Conservation (phyloP, 805 yeast species). For the Candida insectalens region DNA sequence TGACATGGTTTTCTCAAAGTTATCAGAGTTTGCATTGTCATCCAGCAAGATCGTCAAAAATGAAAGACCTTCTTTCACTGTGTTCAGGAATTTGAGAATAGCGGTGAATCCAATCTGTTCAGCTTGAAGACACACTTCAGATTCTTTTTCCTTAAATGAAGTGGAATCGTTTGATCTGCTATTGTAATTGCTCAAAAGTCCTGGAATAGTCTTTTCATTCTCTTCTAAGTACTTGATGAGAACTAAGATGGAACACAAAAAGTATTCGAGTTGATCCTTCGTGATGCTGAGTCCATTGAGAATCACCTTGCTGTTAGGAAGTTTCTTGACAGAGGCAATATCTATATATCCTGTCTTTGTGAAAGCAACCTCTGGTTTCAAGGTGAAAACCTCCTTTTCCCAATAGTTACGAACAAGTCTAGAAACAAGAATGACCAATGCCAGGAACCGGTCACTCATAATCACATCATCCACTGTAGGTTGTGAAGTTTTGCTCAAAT, state of each 20-base stretch:
- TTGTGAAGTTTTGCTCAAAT: constrained; percentile 26
- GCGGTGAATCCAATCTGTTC: constrained; percentile 86
- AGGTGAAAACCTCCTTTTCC: constrained; percentile 57
- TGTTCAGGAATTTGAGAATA: constrained; percentile 59
- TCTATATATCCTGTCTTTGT: constrained; percentile 26
- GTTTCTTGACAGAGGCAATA: constrained; percentile 31
- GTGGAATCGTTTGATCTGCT: constrained; percentile 39
- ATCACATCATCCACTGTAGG: constrained; percentile 64
- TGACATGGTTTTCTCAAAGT: constrained; percentile 57
- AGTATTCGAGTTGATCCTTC: constrained; percentile 51
- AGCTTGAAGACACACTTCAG: constrained; percentile 71
- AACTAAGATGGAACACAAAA: constrained; percentile 61
- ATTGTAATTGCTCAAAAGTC: constrained; percentile 45
- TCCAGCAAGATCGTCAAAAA: constrained; percentile 75
- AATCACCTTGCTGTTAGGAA: constrained; percentile 27
- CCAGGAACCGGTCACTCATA: constrained; percentile 86
- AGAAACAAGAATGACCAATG: constrained; percentile 68
- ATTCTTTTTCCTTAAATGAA: constrained; percentile 29
- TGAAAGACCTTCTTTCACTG: constrained; percentile 84
- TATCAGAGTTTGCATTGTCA: constrained; percentile 26
- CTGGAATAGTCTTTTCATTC: constrained; percentile 52
- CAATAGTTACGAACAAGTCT: constrained; percentile 74
- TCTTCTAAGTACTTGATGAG: constrained; percentile 61
- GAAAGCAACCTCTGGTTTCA: constrained; percentile 24
- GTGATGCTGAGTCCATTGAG: constrained; percentile 35